Conservation (phyloP, 352 stramenopile genomes). For the Globisporangium nunn region DNA sequence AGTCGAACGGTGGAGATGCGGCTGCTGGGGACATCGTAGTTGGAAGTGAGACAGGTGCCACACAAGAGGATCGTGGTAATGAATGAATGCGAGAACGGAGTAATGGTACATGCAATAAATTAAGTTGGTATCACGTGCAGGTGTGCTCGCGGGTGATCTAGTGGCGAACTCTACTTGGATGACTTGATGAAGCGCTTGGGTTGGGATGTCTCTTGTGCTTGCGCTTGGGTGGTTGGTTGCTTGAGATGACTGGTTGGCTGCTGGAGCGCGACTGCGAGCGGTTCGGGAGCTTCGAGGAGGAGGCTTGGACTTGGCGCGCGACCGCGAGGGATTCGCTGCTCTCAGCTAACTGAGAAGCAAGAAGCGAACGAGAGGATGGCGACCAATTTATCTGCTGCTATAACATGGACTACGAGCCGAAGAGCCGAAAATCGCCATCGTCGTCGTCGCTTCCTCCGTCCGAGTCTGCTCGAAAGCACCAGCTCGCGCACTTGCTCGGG, state of each 20-base stretch:
- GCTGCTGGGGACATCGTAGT: not conserved
- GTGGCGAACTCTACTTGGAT: too few relatives aligned
- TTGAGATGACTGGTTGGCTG: not conserved
- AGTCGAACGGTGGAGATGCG: not conserved
- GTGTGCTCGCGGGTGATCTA: too few relatives aligned
- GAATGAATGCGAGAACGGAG: too few relatives aligned
- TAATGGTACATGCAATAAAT: too few relatives aligned
- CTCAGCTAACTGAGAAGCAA: constrained; percentile 2
- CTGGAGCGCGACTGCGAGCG: constrained; percentile 10
- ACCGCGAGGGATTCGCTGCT: constrained; percentile 15
- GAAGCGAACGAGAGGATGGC: constrained; percentile 4
- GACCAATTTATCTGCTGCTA: constrained; percentile 1
- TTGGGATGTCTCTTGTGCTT: not conserved
- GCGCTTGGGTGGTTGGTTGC: not conserved
- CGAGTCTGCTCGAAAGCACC: too few relatives aligned
- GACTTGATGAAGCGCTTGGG: too few relatives aligned
- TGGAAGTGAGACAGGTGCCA: not conserved
- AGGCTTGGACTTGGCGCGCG: constrained; percentile 2
- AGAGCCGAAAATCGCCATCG: too few relatives aligned
- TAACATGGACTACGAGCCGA: not conserved
- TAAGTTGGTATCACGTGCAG: too few relatives aligned
- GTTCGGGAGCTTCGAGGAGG: constrained; percentile 1
- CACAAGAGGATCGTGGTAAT: too few relatives aligned
- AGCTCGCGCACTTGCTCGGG: too few relatives aligned
- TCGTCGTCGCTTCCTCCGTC: not conserved